phyloP scores from a whole-genome alignment of 2,329 filamentous ascomycete species.

The Esteya vermicola region DNA sequence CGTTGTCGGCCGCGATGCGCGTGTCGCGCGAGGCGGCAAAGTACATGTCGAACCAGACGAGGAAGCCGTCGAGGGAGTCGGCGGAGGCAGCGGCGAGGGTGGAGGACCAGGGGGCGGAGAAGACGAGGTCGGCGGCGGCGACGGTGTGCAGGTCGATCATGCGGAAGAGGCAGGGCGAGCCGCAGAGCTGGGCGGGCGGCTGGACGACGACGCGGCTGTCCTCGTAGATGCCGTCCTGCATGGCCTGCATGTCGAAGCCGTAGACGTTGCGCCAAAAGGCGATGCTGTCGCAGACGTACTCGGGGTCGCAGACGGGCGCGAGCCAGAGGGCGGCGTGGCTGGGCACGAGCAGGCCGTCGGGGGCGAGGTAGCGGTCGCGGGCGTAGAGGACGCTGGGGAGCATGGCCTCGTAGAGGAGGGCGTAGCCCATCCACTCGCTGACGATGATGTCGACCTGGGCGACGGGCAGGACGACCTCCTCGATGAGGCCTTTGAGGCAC shows the following conservation, averaged over 20 bases:
- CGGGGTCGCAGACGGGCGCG: conserved; percentile 64
- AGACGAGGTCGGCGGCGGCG: conserved; percentile 58
- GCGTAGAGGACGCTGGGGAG: conserved; percentile 83
- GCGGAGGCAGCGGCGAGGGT: conserved; percentile 44
- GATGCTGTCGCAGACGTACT: conserved; percentile 64
- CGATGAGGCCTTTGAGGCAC: conserved; percentile 71
- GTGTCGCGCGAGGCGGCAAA: conserved; percentile 52
- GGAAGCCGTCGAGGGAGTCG: conserved; percentile 67
- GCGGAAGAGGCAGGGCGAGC: conserved; percentile 50
- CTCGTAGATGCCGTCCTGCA: conserved; percentile 70
- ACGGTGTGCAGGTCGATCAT: conserved; percentile 64
- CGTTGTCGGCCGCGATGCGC: conserved; percentile 31
- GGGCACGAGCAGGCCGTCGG: conserved; percentile 71
- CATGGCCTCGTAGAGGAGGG: conserved; percentile 89
- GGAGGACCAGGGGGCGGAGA: conserved; percentile 53
- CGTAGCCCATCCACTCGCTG: conserved; percentile 97
- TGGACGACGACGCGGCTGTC: conserved; percentile 69
- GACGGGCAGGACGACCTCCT: conserved; percentile 69
- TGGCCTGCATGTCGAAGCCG: conserved; percentile 85
- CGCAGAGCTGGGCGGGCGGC: conserved; percentile 44
- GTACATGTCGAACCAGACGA: conserved; percentile 91
- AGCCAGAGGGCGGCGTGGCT: conserved; percentile 73
- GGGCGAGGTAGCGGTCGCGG: conserved; percentile 70
- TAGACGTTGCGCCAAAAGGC: conserved; percentile 87
- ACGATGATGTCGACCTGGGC: conserved; percentile 84